phyloP scores from a whole-genome alignment of 805 yeast genomes.

The Danielia reshetovae region DNA sequence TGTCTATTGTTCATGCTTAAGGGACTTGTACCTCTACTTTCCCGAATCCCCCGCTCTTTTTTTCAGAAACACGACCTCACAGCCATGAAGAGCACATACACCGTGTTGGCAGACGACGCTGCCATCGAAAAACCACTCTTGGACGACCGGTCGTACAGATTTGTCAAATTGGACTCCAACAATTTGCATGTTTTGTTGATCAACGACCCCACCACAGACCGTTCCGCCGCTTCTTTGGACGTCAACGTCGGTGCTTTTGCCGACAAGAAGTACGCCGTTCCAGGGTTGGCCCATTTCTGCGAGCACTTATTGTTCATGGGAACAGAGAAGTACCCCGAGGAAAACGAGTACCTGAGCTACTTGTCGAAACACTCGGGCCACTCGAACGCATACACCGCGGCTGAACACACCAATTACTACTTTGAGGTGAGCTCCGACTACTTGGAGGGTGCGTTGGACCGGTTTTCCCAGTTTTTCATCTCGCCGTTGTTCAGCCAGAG shows the following conservation, averaged over 20 bases:
- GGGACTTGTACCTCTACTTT: not conserved
- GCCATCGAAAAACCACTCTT: conserved; percentile 43
- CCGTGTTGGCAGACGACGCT: conserved; percentile 24
- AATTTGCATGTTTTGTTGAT: conserved; percentile 58
- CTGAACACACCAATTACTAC: conserved; percentile 85
- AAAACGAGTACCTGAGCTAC: conserved; percentile 69
- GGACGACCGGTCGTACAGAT: conserved; percentile 76
- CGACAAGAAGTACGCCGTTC: conserved; percentile 54
- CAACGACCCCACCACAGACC: conserved; percentile 66
- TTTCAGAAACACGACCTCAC: not conserved
- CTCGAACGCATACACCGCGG: conserved; percentile 89
- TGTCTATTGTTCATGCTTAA: not conserved
- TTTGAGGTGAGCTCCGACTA: conserved; percentile 78
- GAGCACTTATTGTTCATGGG: conserved; percentile 73
- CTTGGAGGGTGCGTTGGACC: conserved; percentile 82
- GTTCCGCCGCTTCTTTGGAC: conserved; percentile 75
- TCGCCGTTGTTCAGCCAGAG: conserved; percentile 68
- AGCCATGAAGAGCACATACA: conserved; percentile 1
- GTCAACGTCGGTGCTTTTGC: conserved; percentile 75
- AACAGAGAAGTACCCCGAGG: conserved; percentile 69
- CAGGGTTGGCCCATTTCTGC: conserved; percentile 77
- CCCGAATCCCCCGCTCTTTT: not conserved
- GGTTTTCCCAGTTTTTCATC: conserved; percentile 91
- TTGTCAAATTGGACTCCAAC: conserved; percentile 53
- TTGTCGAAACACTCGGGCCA: conserved; percentile 82